A percentile compares a stretch with the other conserved stretches of the same genome.
Conservation (phyloP, 306 rosid species). For the Cicer pinnatifidum region DNA sequence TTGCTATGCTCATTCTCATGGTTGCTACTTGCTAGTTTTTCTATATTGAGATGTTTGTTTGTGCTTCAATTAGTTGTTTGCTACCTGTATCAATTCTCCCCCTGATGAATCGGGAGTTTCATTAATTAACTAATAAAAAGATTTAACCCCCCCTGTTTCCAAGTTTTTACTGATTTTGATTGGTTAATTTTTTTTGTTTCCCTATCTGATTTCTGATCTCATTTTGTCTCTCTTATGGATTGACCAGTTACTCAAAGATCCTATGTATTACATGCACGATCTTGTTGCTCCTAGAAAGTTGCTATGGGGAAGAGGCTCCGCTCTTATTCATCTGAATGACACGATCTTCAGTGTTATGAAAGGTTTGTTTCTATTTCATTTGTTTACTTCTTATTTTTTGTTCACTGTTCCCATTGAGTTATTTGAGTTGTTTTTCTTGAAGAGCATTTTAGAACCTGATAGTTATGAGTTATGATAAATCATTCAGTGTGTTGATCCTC, state of each 20-base stretch:
- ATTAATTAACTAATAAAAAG: background rate
- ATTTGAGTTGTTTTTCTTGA: background rate
- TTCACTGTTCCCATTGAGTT: background rate
- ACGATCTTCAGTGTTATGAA: constrained; percentile 63
- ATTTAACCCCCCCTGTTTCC: background rate
- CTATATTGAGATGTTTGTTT: constrained; percentile 14
- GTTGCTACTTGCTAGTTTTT: constrained; percentile 27
- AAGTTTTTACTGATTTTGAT: constrained; percentile 27
- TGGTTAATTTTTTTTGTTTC: background rate
- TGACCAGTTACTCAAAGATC: constrained; percentile 72
- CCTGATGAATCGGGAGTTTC: background rate
- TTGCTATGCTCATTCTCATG: constrained; percentile 1
- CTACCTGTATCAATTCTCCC: constrained; percentile 6
- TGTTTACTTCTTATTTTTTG: constrained; percentile 31
- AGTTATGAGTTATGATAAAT: constrained; percentile 8
- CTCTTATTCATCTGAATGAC: constrained; percentile 73
- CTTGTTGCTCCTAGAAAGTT: constrained; percentile 74
- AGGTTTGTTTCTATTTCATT: constrained; percentile 59
- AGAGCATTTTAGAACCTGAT: constrained; percentile 17
- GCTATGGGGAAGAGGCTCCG: constrained; percentile 78
- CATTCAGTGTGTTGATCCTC: constrained; percentile 2
- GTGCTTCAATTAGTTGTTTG: constrained; percentile 4
- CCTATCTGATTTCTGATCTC: background rate
- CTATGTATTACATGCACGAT: constrained; percentile 60
- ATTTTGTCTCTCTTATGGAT: constrained; percentile 36